These are phyloP conservation scores for Xylariaceae sp. DNA, from an alignment of 2,329 filamentous ascomycete genomes.

Conservation along the genomic window DNA sequence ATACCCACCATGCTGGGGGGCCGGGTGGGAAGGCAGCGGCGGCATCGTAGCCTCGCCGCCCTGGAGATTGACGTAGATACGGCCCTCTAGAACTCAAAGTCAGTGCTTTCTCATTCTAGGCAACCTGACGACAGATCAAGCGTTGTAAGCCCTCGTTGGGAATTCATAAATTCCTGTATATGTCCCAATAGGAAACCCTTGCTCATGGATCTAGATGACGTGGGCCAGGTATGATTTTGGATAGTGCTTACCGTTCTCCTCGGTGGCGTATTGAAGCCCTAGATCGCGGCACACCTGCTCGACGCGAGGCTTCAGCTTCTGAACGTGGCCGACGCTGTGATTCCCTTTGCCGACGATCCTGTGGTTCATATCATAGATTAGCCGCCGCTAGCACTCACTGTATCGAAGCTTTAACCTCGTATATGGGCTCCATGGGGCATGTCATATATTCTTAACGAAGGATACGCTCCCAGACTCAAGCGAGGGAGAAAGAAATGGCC, in stretches of 20 bases:
- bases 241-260: slow-evolving; percentile 63
- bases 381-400: neutral
- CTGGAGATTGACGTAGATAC: slow-evolving; percentile 86
- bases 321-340: slow-evolving; percentile 78
- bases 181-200: neutral
- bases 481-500: neutral
- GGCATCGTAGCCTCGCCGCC: slow-evolving; percentile 64
- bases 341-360: slow-evolving; percentile 93
- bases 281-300: slow-evolving; percentile 84
- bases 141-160: no score
- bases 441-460: neutral
- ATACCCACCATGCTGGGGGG: slow-evolving; percentile 40
- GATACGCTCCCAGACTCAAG: neutral
- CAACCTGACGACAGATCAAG: no score
- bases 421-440: neutral
- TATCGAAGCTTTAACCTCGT: neutral
- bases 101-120: no score
- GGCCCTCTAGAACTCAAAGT: slow-evolving; percentile 48
- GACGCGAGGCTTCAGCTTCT: slow-evolving; percentile 95
- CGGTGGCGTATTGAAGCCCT: slow-evolving; percentile 79
- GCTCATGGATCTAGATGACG: neutral
- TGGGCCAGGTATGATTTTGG: neutral
- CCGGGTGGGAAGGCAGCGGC: slow-evolving; percentile 50
- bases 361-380: neutral
- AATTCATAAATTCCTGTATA: neutral